phyloP scores from a whole-genome alignment of 2,329 filamentous ascomycete genomes.

The Diaporthe citri region DNA sequence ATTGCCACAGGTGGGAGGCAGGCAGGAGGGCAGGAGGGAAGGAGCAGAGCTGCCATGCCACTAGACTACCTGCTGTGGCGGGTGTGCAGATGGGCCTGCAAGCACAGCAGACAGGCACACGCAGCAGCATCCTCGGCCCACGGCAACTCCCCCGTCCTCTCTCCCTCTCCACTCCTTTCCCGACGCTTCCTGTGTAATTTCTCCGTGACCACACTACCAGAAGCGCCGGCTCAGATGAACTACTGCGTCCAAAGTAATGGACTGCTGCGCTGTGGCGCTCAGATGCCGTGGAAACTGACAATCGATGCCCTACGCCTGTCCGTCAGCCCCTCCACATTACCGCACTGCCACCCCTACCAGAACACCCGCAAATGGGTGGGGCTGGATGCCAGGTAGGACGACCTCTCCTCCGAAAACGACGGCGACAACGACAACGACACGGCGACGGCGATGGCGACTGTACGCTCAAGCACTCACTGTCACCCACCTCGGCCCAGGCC shows the following conservation, averaged over 20 bases:
- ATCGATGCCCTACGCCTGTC: background rate
- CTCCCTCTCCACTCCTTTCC: background rate
- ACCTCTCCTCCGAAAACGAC: background rate
- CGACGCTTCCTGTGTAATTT: too few species aligned
- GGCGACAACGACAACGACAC: background rate
- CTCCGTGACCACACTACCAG: background rate
- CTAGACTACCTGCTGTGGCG: background rate
- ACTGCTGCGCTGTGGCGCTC: background rate
- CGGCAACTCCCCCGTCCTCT: background rate
- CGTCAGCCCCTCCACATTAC: background rate
- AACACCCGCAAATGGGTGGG: background rate
- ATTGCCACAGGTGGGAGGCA: background rate
- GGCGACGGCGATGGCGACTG: background rate
- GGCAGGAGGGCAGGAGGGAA: background rate
- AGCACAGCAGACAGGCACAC: background rate
- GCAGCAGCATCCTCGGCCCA: background rate
- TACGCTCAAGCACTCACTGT: background rate
- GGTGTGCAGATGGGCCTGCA: background rate
- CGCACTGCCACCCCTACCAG: background rate
- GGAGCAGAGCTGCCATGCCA: background rate
- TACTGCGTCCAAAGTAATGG: background rate
- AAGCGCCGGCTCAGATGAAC: background rate
- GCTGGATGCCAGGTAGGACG: background rate
- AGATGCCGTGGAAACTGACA: background rate
- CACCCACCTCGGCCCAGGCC: background rate